Base-by-base conservation (phyloP, 2,329 filamentous ascomycete species). In the Lachnellula subtilissima region DNA sequence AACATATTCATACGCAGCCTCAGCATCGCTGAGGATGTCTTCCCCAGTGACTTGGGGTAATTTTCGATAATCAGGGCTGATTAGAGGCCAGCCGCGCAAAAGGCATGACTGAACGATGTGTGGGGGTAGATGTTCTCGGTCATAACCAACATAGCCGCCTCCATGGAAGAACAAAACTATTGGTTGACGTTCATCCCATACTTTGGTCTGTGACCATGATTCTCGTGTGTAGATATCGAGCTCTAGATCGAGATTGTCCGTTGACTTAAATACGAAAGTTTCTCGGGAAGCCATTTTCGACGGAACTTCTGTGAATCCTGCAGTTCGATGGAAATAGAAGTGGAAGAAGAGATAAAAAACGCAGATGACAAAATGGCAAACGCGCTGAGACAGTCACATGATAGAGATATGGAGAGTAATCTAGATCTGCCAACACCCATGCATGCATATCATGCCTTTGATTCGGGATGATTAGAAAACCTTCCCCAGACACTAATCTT, bases 111-210 rank as follows among this genome's bases (percentile, higher is more conserved):
- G 50, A 1, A 58, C 43, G n/a, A 58, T 37, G 39, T 55, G 47
- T 40, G 50, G 32, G 4, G 53, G 50, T 15, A 58, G 11, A 50
- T 50, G 25, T 19, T 35, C 19, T 8, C 53, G 53, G 39, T 58
- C 50, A 28, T 45, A 51, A 5, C 39, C 45, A 3, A 58, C 53
- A 14, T 55, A 53, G 14, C 50, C 56, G 11, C 53, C 53, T n/a
- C 53, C 50, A 28, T 58, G 53, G 23, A 58, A 55, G 42, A 52
- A 58, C 4, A 58, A 17, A n/a, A 58, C 14, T 9, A 54, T 47
- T 19, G 56, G 56, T 19, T 43, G 48, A 5, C 22, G 40, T 5
- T 43, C 14, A 22, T 25, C 40, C 19, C n/a, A 53, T 32, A 32
- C 19, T 3, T 43, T 22, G 1, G 15, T 37, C 15, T 28, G 15